phyloP scores from a whole-genome alignment of 2,329 filamentous ascomycete species.

The Talaromyces sp. region DNA sequence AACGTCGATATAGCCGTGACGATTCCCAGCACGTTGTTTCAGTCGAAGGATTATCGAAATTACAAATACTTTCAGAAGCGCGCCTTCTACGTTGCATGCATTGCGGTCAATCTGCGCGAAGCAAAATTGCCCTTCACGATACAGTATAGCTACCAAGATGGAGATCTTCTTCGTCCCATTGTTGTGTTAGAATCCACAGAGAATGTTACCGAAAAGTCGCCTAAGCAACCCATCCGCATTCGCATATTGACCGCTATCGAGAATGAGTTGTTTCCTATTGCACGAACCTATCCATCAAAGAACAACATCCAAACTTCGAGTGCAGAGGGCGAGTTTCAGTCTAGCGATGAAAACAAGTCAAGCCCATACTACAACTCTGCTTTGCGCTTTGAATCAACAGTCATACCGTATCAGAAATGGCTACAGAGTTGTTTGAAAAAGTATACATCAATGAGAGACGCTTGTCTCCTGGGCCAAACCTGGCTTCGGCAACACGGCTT shows the following conservation, averaged over 20 bases:
- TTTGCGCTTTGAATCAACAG: constrained; percentile 70
- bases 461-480: constrained; percentile 77
- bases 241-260: constrained; percentile 73
- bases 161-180: constrained; percentile 73
- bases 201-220: constrained; percentile 36
- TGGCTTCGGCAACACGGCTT: constrained; percentile 91
- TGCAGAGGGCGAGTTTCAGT: constrained; percentile 29
- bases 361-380: constrained; percentile 90
- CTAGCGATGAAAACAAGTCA: constrained; percentile 44
- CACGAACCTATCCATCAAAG: constrained; percentile 66
- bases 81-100: constrained; percentile 82
- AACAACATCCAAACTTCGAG: constrained; percentile 62
- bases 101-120: constrained; percentile 66
- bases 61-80: constrained; percentile 92
- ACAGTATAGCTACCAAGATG: constrained; percentile 64
- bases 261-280: constrained; percentile 63
- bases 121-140: constrained; percentile 55
- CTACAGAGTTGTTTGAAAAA: constrained; percentile 66
- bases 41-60: constrained; percentile 92
- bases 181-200: constrained; percentile 44
- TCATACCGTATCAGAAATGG: constrained; percentile 70
- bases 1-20: constrained; percentile 79
- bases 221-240: constrained; percentile 54
- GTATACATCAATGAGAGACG: constrained; percentile 72
- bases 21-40: constrained; percentile 76